Evolutionary conservation across 2,329 filamentous ascomycete species (phyloP).

Genomic region (Cercospora brassicicola): DNA sequence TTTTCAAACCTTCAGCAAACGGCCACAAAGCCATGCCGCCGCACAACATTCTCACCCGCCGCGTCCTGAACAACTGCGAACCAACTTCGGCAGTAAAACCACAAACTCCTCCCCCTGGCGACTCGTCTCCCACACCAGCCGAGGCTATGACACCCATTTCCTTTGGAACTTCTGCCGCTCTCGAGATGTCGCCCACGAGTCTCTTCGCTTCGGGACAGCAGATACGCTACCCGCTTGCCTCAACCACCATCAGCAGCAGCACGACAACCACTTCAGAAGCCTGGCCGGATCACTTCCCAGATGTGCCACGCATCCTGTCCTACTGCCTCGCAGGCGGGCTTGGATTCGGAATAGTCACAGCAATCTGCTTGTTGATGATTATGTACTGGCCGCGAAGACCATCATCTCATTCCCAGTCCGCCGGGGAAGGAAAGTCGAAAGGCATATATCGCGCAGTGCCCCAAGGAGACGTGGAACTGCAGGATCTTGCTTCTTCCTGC

Average conservation of each 20-base stretch:
- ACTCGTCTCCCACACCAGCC: not conserved
- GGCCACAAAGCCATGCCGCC: not conserved
- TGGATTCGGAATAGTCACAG: conserved; percentile 20
- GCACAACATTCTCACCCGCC: not conserved
- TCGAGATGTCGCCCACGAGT: not conserved
- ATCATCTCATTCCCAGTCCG: not conserved
- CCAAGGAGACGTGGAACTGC: not conserved
- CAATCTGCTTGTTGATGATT: conserved; percentile 26
- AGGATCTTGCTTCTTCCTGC: not conserved
- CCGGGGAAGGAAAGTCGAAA: not conserved
- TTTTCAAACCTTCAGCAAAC: not conserved
- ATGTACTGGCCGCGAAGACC: conserved; percentile 25
- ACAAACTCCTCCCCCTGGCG: not conserved
- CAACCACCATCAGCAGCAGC: not conserved
- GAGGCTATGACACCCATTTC: not conserved
- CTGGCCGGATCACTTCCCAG: conserved; percentile 13
- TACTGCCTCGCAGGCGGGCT: conserved; percentile 15
- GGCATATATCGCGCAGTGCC: not conserved
- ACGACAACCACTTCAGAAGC: not conserved
- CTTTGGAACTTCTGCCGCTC: not conserved
- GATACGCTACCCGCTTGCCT: not conserved
- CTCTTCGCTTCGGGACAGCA: not conserved
- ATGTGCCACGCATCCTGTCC: conserved; percentile 5
- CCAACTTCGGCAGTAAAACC: not conserved
- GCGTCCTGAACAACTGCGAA: not conserved